Evolutionary conservation across 441 rosid genomes (phyloP), one percentile per base, ranked within the genome.

Genomic region (Gossypium lobatum): DNA sequence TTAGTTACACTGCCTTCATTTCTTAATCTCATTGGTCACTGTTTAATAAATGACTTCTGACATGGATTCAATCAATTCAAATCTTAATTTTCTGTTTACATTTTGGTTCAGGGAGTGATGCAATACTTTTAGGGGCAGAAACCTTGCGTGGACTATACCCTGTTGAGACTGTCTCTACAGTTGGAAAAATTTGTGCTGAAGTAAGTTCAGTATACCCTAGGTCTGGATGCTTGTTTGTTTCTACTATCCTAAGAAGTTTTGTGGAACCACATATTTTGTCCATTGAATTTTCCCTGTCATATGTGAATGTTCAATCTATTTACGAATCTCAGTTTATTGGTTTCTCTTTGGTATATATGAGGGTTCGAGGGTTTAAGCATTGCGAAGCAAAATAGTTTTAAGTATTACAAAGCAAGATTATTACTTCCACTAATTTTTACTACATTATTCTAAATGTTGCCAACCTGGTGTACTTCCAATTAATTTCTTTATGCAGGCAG

Each of bases 121-220:
- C 83, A 50, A 80, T 85, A 64, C 77, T 88, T 52, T 77, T 85
- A 13, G 89, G 91, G 31, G 91, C 89, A 3, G 89, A 88, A 80
- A 88, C 91, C 58, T 74, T 85, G 64, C 73, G 84, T 7, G 91
- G 91, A 55, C 68, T 85, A 55, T 88, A 88, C 68, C 89, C 91
- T 13, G 78, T 85, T n/a, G 91, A 88, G 59, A 80, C 87, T 11
- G 82, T 88, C 60, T 80, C 80, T 2, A 83, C 68, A 45, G 88
- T 85, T 18, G 85, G 91, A 23, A 87, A 79, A 80, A 85, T 88
- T 64, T 85, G 89, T 76, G 78, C 85, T 7, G 89, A 87, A 85
- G 91, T 82, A 42, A 72, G 71, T 64, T 80, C 45, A 66, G 73
- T 64, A 54, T 59, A 34, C 31, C 5, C 0, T 16, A 21, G 6